Evolutionary conservation across 352 stramenopile species (phyloP), one percentile per base, ranked within the genome.

Genomic region (Phytophthora podocarpi): DNA sequence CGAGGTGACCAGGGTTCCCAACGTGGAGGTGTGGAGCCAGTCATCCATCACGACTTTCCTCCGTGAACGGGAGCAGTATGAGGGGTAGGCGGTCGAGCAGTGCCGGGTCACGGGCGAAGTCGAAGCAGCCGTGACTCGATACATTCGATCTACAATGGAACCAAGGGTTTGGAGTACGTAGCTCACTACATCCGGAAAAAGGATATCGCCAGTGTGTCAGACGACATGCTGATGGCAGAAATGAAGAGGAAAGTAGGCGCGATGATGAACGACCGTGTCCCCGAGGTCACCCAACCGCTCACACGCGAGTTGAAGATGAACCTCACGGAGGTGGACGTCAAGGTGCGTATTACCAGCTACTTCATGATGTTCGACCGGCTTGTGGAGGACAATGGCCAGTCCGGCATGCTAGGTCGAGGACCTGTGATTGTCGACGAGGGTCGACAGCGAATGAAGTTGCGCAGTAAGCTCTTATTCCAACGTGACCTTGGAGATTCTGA

Each of bases 101-200:
- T 59, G 37, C 13, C 20, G 34, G 2, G 26, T 42, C 24, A 51
- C 40, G n/a, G n/a, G n/a, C n/a, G n/a, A n/a, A n/a, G n/a, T n/a
- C n/a, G n/a, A n/a, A n/a, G n/a, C n/a, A n/a, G 40, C 37, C 37
- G 26, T 51, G 55, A 30, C 39, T 5, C 24, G 31, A 9, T 51
- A 43, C n/a, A 39, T 64, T 36, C 39, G 47, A 24, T 46, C 45
- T 16, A 49, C 55, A 18, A 30, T 57, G n/a, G 28, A 64, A 28
- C 45, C 45, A 41, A 15, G 35, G 27, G 55, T 8, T 21, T 64
- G 24, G 45, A 67, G 6, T 39, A 60, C 13, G 11, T 64, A 7
- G 47, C 30, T 18, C 46, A 35, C 18, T 70, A 60, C 36, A 55
- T 64, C 16, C 18, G 60, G 21, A n/a, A 54, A 63, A 26, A 56